Conservation (phyloP, 306 rosid genomes). For the Pachyrhizus erosus region DNA sequence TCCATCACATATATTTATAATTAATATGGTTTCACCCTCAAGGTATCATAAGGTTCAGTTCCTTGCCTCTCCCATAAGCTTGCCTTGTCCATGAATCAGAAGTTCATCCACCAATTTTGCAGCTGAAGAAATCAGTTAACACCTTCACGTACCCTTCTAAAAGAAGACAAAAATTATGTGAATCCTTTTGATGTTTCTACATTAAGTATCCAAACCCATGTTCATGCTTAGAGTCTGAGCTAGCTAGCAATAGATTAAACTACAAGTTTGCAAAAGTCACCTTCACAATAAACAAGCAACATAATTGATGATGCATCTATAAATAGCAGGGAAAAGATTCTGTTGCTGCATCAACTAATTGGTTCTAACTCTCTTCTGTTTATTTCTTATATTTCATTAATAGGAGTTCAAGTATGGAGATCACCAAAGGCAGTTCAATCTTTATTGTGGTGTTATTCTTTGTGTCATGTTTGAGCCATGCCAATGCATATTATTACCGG, state of each 20-base stretch:
- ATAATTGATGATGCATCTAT: conserved; percentile 20
- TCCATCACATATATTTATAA: neutral
- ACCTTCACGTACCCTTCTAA: conserved; percentile 26
- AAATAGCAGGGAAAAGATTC: conserved; percentile 16
- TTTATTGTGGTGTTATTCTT: conserved; percentile 3
- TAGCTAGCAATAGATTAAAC: conserved; percentile 25
- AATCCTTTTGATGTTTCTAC: conserved; percentile 1
- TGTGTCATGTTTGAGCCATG: conserved; percentile 33
- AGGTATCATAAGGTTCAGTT: neutral
- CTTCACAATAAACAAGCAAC: conserved; percentile 32
- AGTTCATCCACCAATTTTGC: conserved; percentile 39
- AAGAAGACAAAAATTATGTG: conserved; percentile 3
- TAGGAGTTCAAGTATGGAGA: conserved; percentile 14
- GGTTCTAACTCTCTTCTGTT: neutral
- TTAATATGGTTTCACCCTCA: neutral
- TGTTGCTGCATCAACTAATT: neutral
- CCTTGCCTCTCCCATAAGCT: neutral
- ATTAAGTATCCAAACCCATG: conserved; percentile 27
- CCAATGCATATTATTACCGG: conserved; percentile 35
- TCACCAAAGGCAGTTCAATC: conserved; percentile 14
- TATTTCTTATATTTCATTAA: neutral
- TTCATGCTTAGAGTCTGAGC: conserved; percentile 33
- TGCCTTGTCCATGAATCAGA: neutral
- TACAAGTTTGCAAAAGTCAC: conserved; percentile 39
- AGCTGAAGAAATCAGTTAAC: conserved; percentile 28